Evolutionary conservation across 164 flowering plant species (phyloP).

Genomic region (Pachysandra terminalis): DNA sequence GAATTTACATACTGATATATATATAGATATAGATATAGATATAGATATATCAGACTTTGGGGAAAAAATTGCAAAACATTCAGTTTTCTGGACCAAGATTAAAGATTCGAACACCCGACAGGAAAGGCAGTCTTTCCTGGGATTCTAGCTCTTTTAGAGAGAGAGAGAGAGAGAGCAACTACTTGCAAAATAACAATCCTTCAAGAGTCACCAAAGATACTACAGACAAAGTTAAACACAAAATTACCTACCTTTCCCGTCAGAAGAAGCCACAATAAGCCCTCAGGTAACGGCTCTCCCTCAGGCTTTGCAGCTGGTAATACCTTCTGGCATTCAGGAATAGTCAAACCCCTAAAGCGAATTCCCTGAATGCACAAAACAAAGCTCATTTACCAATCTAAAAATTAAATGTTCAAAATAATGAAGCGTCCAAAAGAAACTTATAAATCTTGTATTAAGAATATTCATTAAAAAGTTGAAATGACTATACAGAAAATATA

Average conservation of each 20-base stretch:
- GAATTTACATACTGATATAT: too few species aligned
- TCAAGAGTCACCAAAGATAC: neutral
- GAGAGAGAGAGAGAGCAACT: neutral
- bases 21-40: too few species aligned
- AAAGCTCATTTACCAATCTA: neutral
- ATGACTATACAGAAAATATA: slow-evolving; percentile 10
- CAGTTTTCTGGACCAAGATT: neutral
- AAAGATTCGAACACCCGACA: neutral
- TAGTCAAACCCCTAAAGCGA: slow-evolving; percentile 86
- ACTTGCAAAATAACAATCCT: neutral
- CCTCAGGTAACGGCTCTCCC: slow-evolving; percentile 95
- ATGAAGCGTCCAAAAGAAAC: neutral
- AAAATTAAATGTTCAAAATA: neutral
- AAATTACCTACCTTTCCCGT: slow-evolving; percentile 75
- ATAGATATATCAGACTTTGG: neutral
- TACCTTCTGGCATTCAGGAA: slow-evolving; percentile 91
- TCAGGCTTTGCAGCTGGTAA: slow-evolving; percentile 76
- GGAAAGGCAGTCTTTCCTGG: neutral
- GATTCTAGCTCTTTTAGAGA: neutral
- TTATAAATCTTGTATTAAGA: neutral
- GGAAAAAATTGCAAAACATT: too few species aligned
- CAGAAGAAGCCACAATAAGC: slow-evolving; percentile 91
- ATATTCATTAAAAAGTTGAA: neutral
- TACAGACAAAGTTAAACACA: neutral
- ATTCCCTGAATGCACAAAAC: slow-evolving; percentile 57